Conservation (phyloP, 768 basidiomycete genomes). For the Lentinula sp. region DNA sequence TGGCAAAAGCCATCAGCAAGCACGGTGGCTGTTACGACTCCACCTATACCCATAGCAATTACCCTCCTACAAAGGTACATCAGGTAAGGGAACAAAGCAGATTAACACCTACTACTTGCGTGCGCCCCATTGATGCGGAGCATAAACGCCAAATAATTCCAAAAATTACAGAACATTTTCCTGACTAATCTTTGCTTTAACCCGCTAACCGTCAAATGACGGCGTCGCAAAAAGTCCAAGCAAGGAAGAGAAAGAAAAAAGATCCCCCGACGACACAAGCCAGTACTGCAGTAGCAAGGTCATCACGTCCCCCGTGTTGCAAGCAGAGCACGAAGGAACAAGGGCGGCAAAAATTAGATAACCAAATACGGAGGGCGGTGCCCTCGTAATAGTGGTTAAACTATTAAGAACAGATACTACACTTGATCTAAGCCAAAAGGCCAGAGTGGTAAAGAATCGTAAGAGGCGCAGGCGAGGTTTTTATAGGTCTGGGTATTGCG, state of each 20-base stretch:
- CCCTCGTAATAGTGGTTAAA: slow-evolving; percentile 15
- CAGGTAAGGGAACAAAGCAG: too few species aligned
- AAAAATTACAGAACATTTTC: too few species aligned
- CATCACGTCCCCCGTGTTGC: slow-evolving; percentile 47
- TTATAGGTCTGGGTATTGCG: background rate
- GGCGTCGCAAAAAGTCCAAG: background rate
- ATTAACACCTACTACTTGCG: too few species aligned
- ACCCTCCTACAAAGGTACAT: background rate
- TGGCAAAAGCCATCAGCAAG: too few species aligned
- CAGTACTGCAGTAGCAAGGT: slow-evolving; percentile 50
- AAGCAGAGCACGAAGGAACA: slow-evolving; percentile 49
- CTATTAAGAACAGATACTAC: slow-evolving; percentile 81
- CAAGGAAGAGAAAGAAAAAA: slow-evolving; percentile 19
- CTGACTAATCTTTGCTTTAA: background rate
- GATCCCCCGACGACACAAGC: slow-evolving; percentile 63
- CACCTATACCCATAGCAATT: too few species aligned
- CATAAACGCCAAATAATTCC: too few species aligned
- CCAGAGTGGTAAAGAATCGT: slow-evolving; percentile 73
- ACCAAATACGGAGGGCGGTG: too few species aligned
- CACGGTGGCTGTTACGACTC: too few species aligned
- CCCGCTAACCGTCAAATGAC: background rate
- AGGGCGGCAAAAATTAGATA: too few species aligned
- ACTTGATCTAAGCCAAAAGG: slow-evolving; percentile 97
- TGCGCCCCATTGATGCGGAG: too few species aligned
- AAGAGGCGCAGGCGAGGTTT: background rate